These are phyloP conservation scores for Cadophora luteo-olivacea DNA, from an alignment of 2,329 filamentous ascomycete genomes.

Conservation along the genomic window DNA sequence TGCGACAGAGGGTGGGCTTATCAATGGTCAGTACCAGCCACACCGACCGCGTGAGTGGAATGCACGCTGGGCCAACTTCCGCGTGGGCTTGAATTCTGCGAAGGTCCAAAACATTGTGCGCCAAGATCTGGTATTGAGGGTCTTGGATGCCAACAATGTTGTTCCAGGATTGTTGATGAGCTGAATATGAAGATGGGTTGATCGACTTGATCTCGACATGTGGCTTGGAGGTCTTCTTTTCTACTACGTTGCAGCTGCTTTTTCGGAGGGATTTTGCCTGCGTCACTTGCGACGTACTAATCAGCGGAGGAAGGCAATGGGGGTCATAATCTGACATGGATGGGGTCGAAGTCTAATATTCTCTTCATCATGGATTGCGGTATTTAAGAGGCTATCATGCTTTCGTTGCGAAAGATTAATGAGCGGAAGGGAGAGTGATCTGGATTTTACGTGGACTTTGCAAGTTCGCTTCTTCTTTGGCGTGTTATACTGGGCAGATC, in stretches of 20 bases:
- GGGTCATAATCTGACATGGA: not conserved
- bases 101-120: not conserved
- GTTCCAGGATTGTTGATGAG: not conserved
- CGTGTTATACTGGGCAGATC: not conserved
- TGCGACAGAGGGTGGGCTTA: not conserved
- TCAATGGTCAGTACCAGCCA: not conserved
- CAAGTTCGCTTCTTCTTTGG: not conserved
- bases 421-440: not conserved
- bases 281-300: not conserved
- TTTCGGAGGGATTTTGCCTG: not conserved
- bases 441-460: not conserved
- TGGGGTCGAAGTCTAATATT: not conserved
- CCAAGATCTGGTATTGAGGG: conserved; percentile 4
- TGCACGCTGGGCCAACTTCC: not conserved
- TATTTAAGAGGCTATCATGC: not conserved
- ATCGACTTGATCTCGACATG: not conserved
- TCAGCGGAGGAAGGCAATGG: not conserved
- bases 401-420: not conserved
- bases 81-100: not conserved
- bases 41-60: not conserved
- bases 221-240: not conserved
- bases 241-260: not conserved
- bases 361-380: not conserved
- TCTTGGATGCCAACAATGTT: conserved; percentile 1
- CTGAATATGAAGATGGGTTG: not conserved